These are phyloP conservation scores for Scheffersomyces cryptocercus DNA, from an alignment of 1,139 yeast genomes.

Conservation along the genomic window DNA sequence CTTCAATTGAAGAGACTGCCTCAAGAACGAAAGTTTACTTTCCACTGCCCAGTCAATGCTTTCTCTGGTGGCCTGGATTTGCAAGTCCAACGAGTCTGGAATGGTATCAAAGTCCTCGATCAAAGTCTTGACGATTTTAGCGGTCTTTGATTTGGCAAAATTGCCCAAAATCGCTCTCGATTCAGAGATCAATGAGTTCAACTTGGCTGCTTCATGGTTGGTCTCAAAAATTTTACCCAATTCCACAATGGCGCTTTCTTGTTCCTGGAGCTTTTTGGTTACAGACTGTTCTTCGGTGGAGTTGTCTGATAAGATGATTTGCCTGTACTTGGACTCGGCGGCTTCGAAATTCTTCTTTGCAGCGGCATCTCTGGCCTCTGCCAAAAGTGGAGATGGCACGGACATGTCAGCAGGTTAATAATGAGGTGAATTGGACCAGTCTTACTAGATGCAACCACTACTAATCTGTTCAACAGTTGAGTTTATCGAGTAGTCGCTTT, in stretches of 20 bases:
- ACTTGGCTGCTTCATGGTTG: constrained; percentile 46
- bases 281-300: constrained; percentile 32
- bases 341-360: constrained; percentile 44
- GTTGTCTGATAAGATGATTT: constrained; percentile 40
- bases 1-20: constrained; percentile 85
- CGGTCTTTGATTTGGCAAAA: constrained; percentile 92
- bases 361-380: constrained; percentile 60
- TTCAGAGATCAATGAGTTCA: constrained; percentile 63
- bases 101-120: constrained; percentile 77
- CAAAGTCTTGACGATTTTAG: constrained; percentile 76
- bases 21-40: constrained; percentile 82
- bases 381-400: constrained; percentile 33
- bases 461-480: constrained; percentile 1
- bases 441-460: constrained; percentile 2
- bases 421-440: background rate
- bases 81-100: constrained; percentile 68
- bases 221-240: constrained; percentile 59
- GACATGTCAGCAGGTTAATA: constrained; percentile 10
- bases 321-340: constrained; percentile 60
- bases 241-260: constrained; percentile 65
- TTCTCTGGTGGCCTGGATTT: constrained; percentile 73
- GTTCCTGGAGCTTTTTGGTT: constrained; percentile 40
- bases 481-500: constrained; percentile 1
- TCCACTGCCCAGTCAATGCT: constrained; percentile 85
- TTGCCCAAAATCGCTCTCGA: constrained; percentile 69